These are phyloP conservation scores for Yamadazyma phyllophila DNA, from an alignment of 805 yeast species.

Conservation along the genomic window DNA sequence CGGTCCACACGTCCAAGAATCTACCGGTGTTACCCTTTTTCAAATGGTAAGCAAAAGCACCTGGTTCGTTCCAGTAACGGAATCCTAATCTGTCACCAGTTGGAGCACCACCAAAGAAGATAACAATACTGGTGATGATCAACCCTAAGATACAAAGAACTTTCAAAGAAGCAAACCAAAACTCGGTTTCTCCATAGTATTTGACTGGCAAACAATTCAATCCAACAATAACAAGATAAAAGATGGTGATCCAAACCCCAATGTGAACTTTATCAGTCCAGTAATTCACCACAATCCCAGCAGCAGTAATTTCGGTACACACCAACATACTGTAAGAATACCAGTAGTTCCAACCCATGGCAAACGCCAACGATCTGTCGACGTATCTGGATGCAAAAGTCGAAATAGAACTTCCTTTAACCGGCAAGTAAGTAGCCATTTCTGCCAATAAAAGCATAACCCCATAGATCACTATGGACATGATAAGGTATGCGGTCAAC, in stretches of 20 bases:
- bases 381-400: constrained; percentile 14
- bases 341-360: constrained; percentile 41
- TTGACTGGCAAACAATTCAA: constrained; percentile 30
- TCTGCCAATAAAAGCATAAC: constrained; percentile 15
- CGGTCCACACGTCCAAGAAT: constrained; percentile 61
- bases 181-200: constrained; percentile 38
- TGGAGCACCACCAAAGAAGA: constrained; percentile 40
- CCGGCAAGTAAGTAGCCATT: constrained; percentile 16
- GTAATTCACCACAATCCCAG: constrained; percentile 33
- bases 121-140: constrained; percentile 32
- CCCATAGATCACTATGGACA: constrained; percentile 15
- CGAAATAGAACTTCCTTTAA: constrained; percentile 13
- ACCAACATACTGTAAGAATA: constrained; percentile 33
- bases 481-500: constrained; percentile 31
- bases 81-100: constrained; percentile 44
- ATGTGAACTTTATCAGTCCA: constrained; percentile 34
- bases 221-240: constrained; percentile 23
- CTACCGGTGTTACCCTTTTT: constrained; percentile 52
- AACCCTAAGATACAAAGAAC: constrained; percentile 30
- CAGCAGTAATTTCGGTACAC: constrained; percentile 39
- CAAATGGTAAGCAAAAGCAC: constrained; percentile 19
- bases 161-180: constrained; percentile 33
- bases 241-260: constrained; percentile 41
- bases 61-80: constrained; percentile 37
- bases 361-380: constrained; percentile 16